A percentile compares a stretch with the other conserved stretches of the same genome.
phyloP scores from a whole-genome alignment of 176 grass and related monocot species.

The Leersia perrieri region DNA sequence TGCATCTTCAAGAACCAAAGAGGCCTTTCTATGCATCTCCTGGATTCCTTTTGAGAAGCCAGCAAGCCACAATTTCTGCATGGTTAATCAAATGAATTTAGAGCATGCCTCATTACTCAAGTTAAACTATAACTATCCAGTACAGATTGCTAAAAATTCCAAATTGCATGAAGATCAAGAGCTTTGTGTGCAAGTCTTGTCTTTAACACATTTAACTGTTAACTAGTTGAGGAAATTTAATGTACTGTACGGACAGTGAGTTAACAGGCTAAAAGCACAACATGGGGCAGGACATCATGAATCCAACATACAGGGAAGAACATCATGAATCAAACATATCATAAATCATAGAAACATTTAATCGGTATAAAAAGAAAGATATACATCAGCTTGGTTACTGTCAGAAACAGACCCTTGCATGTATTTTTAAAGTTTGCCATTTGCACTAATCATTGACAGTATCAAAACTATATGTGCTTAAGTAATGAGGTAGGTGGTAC shows the following conservation, averaged over 20 bases:
- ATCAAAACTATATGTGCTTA: neutral
- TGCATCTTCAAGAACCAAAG: slow-evolving; percentile 97
- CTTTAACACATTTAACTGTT: neutral
- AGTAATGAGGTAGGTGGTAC: neutral
- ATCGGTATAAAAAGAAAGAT: neutral
- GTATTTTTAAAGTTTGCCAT: slow-evolving; percentile 4
- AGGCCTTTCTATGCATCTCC: slow-evolving; percentile 98
- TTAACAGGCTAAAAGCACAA: neutral
- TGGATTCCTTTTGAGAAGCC: slow-evolving; percentile 99
- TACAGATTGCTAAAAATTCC: slow-evolving; percentile 23
- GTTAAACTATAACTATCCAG: slow-evolving; percentile 8
- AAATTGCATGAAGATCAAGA: slow-evolving; percentile 4
- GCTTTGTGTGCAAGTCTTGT: neutral
- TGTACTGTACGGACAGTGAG: slow-evolving; percentile 2
- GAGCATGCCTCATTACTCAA: slow-evolving; percentile 13
- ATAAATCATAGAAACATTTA: neutral
- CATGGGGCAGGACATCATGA: neutral
- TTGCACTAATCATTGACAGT: slow-evolving; percentile 10
- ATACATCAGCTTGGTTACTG: slow-evolving; percentile 5
- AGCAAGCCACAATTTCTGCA: slow-evolving; percentile 98
- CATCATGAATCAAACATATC: neutral
- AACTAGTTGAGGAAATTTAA: slow-evolving; percentile 3
- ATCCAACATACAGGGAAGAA: neutral
- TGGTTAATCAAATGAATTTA: slow-evolving; percentile 22
- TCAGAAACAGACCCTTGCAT: slow-evolving; percentile 7